Evolutionary conservation across 1,284 basidiomycete species (phyloP).

Genomic region (Meripilus lineatus): DNA sequence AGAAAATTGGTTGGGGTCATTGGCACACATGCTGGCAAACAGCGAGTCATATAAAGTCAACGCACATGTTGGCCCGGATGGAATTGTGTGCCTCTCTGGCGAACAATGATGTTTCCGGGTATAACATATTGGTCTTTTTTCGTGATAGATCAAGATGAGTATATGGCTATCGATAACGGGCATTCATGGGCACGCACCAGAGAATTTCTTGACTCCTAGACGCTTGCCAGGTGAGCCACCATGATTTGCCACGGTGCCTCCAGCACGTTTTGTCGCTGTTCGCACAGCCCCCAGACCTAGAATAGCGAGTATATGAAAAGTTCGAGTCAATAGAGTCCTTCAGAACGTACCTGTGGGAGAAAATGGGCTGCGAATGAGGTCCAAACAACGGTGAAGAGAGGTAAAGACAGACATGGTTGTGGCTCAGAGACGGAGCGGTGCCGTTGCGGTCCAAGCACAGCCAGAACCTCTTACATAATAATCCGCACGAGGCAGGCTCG

Average conservation of each 20-base stretch:
- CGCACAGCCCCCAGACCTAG: conserved; percentile 63
- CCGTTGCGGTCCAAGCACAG: background rate
- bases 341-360: conserved; percentile 39
- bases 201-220: conserved; percentile 91
- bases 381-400: conserved; percentile 30
- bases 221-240: conserved; percentile 89
- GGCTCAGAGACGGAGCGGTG: background rate
- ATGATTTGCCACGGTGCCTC: conserved; percentile 88
- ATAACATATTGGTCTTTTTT: conserved; percentile 77
- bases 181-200: conserved; percentile 50
- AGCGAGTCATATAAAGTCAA: conserved; percentile 12
- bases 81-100: conserved; percentile 87
- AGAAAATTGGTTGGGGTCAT: conserved; percentile 11
- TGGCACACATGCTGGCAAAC: background rate
- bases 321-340: conserved; percentile 10
- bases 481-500: background rate
- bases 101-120: conserved; percentile 90
- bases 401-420: conserved; percentile 41
- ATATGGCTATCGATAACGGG: conserved; percentile 2
- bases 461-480: too few species aligned
- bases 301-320: too few species aligned
- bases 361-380: conserved; percentile 39
- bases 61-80: conserved; percentile 88
- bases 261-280: conserved; percentile 92
- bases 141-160: background rate